Base-by-base conservation (phyloP, 805 yeast genomes). In the Spathaspora arborariae region DNA sequence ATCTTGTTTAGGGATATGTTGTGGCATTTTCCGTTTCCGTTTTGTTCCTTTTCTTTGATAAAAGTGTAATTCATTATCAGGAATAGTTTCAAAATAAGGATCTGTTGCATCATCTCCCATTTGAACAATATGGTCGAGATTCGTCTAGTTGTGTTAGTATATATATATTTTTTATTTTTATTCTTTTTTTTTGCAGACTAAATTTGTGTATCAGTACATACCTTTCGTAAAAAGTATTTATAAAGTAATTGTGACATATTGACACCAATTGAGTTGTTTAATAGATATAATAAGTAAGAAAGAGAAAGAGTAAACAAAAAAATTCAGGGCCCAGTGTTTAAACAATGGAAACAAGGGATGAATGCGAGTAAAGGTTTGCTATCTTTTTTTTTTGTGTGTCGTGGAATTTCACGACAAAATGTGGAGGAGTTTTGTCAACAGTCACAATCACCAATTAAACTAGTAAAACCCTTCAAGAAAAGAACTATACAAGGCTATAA, bases 21-120 rank as follows among this genome's bases (percentile, higher is more conserved):
- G 58, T 3, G 75, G 75, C 19, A 69, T 55, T 45, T 53, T 62
- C 52, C 63, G 65, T 70, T 60, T 68, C 45, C 76, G 55, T 51
- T 57, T 66, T 24, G 75, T 67, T 2, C 76, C 76, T 47, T 67
- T 61, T 18, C 57, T 56, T 50, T 70, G 76, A 51, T 70, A 70
- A 49, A 70, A 70, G 47, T 68, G 72, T 46, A 70, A 61, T 41
- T 70, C 76, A 27, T 62, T 50, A 8, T 58, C 65, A 4, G 76
- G 76, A 20, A 70, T 68, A 13, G 62, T 65, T 50, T 70, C 76
- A 45, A 64, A 67, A 46, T 69, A 70, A 8, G 75, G 75, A 45
- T 70, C 76, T 20, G 60, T 61, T 0, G 53, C 54, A 8, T 19
- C 35, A 3, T 52, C 58, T 1, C 73, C 75, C 37, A 67, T 56